Base-by-base conservation (phyloP, 257 asterid genomes). In the Striga asiatica region DNA sequence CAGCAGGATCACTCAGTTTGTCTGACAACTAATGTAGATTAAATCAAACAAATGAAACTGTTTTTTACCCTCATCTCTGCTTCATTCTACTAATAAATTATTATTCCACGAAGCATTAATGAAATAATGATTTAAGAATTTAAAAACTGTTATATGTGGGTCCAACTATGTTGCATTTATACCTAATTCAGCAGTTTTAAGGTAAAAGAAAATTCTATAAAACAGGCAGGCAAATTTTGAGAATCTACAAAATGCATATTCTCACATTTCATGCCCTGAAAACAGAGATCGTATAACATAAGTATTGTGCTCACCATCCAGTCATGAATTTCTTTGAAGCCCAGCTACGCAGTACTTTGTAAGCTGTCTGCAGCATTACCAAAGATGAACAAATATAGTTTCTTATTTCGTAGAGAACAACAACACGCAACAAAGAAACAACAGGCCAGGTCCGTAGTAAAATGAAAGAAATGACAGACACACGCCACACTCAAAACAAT, bases 251-350 rank as follows among this genome's bases (percentile, higher is more conserved):
- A 27, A 9, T 11, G 61, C 45, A 61, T 47, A 27, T 35, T 7
- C 57, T 6, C 5, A 58, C 8, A 48, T 57, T 13, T 23, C 18
- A 56, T 32, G 54, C 35, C 47, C 11, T 37, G 28, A 46, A 46
- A 38, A 19, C 9, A 60, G 45, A 25, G 28, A 53, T 12, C 35
- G 25, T 28, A 35, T 10, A 42, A 63, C 60, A 73, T 19, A 43
- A 25, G 51, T 39, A 17, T 52, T 54, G 62, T 29, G 66, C 79
- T 78, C 69, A 89, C 97, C 95, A 89, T 76, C 97, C 97, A 37
- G 95, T 89, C 94, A 89, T 89, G 75, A 89, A 89, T 76, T 89
- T 89, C 74, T 89, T 85, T 16, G 97, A 89, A 28, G 97, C 87
- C 97, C 97, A 89, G 79, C 97, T 89, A 77, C 97, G 78, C 55